phyloP scores from a whole-genome alignment of 768 basidiomycete species.

The Solioccasus polychromus region DNA sequence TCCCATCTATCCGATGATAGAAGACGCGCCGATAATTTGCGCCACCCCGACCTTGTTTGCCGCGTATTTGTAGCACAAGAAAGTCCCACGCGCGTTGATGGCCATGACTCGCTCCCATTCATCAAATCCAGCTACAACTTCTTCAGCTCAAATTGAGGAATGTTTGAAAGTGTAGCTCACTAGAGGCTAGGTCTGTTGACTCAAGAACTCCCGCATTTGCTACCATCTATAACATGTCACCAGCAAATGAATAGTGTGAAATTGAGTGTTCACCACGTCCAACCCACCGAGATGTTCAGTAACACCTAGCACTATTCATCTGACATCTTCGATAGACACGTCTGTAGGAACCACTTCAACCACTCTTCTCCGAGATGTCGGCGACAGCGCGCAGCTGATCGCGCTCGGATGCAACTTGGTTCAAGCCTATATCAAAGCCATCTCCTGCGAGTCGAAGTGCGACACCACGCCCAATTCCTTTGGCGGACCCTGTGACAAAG shows the following conservation, averaged over 20 bases:
- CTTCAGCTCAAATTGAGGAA: not conserved
- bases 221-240: slow-evolving; percentile 11
- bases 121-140: not conserved
- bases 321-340: slow-evolving; percentile 7
- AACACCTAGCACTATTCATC: slow-evolving; percentile 1
- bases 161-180: not conserved
- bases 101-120: slow-evolving; percentile 9
- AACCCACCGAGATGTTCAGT: slow-evolving; percentile 4
- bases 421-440: slow-evolving; percentile 29
- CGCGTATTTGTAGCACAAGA: slow-evolving; percentile 61
- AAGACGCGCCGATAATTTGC: slow-evolving; percentile 46
- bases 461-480: slow-evolving; percentile 27
- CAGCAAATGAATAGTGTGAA: no score
- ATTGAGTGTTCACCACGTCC: slow-evolving; percentile 3
- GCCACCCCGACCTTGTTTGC: slow-evolving; percentile 50
- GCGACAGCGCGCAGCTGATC: slow-evolving; percentile 11
- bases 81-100: slow-evolving; percentile 53
- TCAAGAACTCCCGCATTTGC: slow-evolving; percentile 11
- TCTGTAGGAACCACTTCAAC: slow-evolving; percentile 20
- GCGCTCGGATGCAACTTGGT: slow-evolving; percentile 22
- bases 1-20: not conserved
- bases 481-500: slow-evolving; percentile 30
- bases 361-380: slow-evolving; percentile 2
- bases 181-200: not conserved
- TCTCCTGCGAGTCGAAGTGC: slow-evolving; percentile 18